Base-by-base conservation (phyloP, 2,329 filamentous ascomycete species). In the Emericellopsis cladophorae region DNA sequence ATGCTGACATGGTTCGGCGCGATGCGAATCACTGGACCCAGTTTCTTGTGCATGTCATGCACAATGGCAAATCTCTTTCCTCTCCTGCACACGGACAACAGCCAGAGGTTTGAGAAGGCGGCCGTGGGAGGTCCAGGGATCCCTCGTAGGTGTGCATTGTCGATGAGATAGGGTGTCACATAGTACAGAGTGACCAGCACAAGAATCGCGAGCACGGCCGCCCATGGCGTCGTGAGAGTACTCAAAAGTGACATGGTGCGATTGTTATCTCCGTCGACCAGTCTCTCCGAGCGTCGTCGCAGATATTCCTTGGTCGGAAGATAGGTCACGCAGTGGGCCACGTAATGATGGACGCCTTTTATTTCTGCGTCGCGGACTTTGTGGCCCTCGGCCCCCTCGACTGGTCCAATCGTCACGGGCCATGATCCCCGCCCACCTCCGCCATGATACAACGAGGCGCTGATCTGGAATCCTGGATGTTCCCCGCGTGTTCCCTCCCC, bases 1-100 rank as follows among this genome's bases (percentile, higher is more conserved):
- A 95, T 67, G 42, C 82, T 88, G 50, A 94, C 71, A 52, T 95
- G 88, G 51, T 88, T 77, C 1, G 89, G 89, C 53, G 87, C 82
- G 48, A 95, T 82, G 31, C 88, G 74, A 18, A 95, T 80, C 2
- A 95, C 61, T n/a, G 79, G 80, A 4, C 88, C 88, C 35, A 83
- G 67, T 52, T 79, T 81, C 65, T 82, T 74, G 60, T 95, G 88
- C 7, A 76, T 67, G 31, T 78, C 60, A 51, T 94, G 70, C n/a
- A 94, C 79, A 3, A 68, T 65, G 23, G 62, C 49, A 53, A 75
- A 86, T 9, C 82, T 69, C 37, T 70, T 67, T 2, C 87, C 87
- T 4, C 72, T 67, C 2, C 89, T 77, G 40, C 66, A 67, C 11
- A 79, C 71, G 8, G 67, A 64, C 39, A 95, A 60, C 18, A 95